phyloP scores from a whole-genome alignment of 1,139 yeast genomes.

The Saccharomyces hybrid region DNA sequence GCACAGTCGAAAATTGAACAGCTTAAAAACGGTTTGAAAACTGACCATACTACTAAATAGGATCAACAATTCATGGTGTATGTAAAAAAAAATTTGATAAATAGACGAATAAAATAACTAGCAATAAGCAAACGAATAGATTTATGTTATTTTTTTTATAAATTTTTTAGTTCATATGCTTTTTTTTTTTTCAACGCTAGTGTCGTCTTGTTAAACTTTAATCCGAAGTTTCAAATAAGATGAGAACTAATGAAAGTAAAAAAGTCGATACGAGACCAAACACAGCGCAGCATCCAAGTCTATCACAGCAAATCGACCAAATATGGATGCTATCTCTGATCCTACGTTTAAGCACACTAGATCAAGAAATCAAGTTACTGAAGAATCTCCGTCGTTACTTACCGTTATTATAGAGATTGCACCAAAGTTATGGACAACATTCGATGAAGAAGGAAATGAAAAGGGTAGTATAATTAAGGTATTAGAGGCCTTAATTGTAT shows the following conservation, averaged over 20 bases:
- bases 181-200: background rate
- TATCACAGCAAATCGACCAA: background rate
- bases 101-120: background rate
- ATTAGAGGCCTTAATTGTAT: conserved; percentile 27
- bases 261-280: too few species aligned
- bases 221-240: too few species aligned
- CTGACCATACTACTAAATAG: background rate
- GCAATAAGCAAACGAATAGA: background rate
- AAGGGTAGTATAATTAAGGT: conserved; percentile 25
- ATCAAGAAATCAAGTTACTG: conserved; percentile 28
- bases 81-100: background rate
- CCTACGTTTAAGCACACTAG: conserved; percentile 42
- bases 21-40: background rate
- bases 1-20: background rate
- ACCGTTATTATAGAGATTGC: conserved; percentile 74
- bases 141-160: background rate
- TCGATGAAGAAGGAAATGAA: conserved; percentile 30
- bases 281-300: too few species aligned
- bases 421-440: conserved; percentile 66
- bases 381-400: conserved; percentile 76
- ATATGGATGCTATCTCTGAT: conserved; percentile 73
- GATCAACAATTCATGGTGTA: background rate
- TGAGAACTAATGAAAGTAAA: too few species aligned
- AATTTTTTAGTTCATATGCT: background rate
- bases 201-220: background rate